phyloP scores from a whole-genome alignment of 371 early-diverging fungal genomes.

The Haplosporangium sp. region DNA sequence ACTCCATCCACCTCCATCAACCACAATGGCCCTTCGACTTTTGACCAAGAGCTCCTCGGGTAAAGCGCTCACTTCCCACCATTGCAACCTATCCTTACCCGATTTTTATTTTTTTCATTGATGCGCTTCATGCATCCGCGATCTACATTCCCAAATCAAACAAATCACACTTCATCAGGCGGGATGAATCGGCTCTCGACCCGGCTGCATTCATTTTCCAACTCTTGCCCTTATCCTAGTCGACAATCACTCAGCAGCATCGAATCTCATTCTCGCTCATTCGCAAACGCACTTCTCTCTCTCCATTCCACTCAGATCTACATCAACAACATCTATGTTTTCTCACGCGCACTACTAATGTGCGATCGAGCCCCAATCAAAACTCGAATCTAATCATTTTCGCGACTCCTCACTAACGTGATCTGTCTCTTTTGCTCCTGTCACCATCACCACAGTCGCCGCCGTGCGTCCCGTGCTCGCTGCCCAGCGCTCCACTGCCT shows the following conservation, averaged over 20 bases:
- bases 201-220: not conserved
- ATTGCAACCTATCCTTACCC: not conserved
- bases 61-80: conserved; percentile 14
- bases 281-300: not conserved
- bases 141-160: not conserved
- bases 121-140: not conserved
- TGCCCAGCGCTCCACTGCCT: conserved; percentile 56
- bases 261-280: too few relatives aligned
- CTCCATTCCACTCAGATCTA: conserved; percentile 4
- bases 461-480: conserved; percentile 56
- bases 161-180: not conserved
- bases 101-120: not conserved
- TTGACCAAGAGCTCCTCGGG: conserved; percentile 59
- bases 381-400: not conserved
- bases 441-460: conserved; percentile 36
- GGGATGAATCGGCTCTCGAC: not conserved
- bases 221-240: not conserved
- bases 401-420: conserved; percentile 6
- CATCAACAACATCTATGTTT: not conserved
- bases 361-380: not conserved
- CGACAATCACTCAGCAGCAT: not conserved
- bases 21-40: conserved; percentile 56
- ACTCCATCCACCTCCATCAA: conserved; percentile 8
- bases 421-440: not conserved
- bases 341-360: not conserved